Conservation (phyloP, 2,329 filamentous ascomycete species). For the Alternaria consortialis region DNA sequence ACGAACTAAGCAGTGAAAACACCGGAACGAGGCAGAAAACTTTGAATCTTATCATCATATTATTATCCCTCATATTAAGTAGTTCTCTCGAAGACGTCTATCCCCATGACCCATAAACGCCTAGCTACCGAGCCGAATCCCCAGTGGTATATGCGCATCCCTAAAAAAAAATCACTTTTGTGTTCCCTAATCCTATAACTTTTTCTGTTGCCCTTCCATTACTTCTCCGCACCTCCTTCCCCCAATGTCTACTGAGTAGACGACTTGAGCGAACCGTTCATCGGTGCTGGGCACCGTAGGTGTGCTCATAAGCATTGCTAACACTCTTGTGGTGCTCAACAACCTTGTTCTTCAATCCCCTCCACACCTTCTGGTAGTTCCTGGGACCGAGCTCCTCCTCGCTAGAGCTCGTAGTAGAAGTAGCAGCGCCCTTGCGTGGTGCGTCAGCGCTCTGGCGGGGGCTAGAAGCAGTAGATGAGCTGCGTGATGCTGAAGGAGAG, state of each 20-base stretch:
- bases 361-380: conserved; percentile 38
- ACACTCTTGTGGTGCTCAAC: conserved; percentile 44
- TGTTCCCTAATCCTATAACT: background rate
- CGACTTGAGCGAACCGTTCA: background rate
- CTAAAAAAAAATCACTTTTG: conserved; percentile 18
- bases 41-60: background rate
- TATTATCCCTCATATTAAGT: background rate
- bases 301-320: conserved; percentile 32
- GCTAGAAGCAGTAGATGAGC: conserved; percentile 14
- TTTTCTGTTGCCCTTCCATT: background rate
- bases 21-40: background rate
- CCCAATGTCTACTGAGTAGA: no score
- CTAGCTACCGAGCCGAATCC: conserved; percentile 1
- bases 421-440: conserved; percentile 1
- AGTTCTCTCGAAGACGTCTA: background rate
- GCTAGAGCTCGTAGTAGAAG: background rate
- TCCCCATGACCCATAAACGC: background rate
- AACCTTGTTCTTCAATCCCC: conserved; percentile 38
- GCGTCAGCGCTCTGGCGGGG: conserved; percentile 29
- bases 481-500: conserved; percentile 22
- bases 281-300: conserved; percentile 17
- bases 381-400: conserved; percentile 19
- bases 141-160: conserved; percentile 14
- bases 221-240: background rate
- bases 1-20: background rate